phyloP scores from a whole-genome alignment of 345 rosid species.

The Linum trigynum region DNA sequence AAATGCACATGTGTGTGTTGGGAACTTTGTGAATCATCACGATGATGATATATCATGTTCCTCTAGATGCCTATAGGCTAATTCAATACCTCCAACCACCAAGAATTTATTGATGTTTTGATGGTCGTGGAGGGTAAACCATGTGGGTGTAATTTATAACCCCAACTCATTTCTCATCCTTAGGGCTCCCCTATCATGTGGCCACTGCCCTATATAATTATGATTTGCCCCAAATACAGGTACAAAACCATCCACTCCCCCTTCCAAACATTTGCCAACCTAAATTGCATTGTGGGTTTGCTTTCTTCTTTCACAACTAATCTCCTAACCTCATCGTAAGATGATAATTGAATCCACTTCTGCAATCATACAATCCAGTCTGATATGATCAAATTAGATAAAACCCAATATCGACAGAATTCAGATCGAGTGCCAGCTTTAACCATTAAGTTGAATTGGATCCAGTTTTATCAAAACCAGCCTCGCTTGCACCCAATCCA shows the following conservation, averaged over 20 bases:
- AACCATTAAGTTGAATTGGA: too few relatives aligned
- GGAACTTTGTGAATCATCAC: too few relatives aligned
- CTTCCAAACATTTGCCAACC: background rate
- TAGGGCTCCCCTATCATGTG: background rate
- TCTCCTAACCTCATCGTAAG: too few relatives aligned
- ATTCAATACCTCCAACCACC: conserved; percentile 11
- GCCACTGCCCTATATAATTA: background rate
- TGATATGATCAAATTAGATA: too few relatives aligned
- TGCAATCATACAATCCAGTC: too few relatives aligned
- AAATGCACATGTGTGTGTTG: background rate
- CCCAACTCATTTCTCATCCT: background rate
- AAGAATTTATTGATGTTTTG: conserved; percentile 9
- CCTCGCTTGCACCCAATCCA: too few relatives aligned
- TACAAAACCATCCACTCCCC: background rate
- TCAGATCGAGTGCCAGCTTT: too few relatives aligned
- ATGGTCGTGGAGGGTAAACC: background rate
- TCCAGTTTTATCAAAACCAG: too few relatives aligned
- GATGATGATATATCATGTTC: too few relatives aligned
- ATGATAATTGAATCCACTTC: too few relatives aligned
- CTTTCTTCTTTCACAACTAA: too few relatives aligned
- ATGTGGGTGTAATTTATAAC: conserved; percentile 8
- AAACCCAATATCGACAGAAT: too few relatives aligned
- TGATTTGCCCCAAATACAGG: background rate
- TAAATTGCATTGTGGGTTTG: background rate
- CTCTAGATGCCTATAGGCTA: background rate